Evolutionary conservation across 345 rosid species (phyloP), one percentile per base, ranked within the genome.

Genomic region (Carallia pectinifolia): DNA sequence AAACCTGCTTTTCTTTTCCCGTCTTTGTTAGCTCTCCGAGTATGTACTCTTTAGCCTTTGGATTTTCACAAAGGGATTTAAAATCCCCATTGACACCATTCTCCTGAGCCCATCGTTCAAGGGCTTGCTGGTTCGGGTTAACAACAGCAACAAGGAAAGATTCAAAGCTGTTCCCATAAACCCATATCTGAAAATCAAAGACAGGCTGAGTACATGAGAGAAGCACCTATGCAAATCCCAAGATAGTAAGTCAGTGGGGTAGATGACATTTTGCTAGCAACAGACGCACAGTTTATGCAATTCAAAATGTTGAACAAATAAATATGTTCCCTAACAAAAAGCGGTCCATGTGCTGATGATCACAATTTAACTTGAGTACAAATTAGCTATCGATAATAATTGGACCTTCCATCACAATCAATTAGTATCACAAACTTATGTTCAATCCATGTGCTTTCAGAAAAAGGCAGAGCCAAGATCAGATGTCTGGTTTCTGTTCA

Each of bases 161-260:
- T 83, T 95, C 96, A n/a, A 78, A 90, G 87, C 99, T 95, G 87
- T 82, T 95, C 38, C 99, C 98, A 55, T 95, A 95, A 19, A 95
- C 88, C 98, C 98, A 92, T 75, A 95, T 72, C 98, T 95, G 85
- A 73, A 76, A 75, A 61, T 63, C 30, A 65, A 68, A 75, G 63
- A 66, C 44, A 39, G 53, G 30, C 65, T 13, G 7, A n/a, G 6
- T 5, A 19, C 12, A 36, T 68, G 30, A 50, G 53, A 18, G 31
- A 37, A 27, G 44, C 37, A 69, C 23, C 23, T 27, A 36, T 40
- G 59, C 29, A 55, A 38, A 61, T 47, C 55, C 52, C 55, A 23
- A 52, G 62, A 29, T 18, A 58, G 52, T 64, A 3, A 44, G 50
- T 13, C 50, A 44, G 13, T 44, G 10, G 3, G 50, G 50, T 44